Percentiles rank a stretch among this genome's conserved stretches.
Evolutionary conservation across 768 basidiomycete genomes (phyloP).

Genomic region (Crassisporium funariophilum): DNA sequence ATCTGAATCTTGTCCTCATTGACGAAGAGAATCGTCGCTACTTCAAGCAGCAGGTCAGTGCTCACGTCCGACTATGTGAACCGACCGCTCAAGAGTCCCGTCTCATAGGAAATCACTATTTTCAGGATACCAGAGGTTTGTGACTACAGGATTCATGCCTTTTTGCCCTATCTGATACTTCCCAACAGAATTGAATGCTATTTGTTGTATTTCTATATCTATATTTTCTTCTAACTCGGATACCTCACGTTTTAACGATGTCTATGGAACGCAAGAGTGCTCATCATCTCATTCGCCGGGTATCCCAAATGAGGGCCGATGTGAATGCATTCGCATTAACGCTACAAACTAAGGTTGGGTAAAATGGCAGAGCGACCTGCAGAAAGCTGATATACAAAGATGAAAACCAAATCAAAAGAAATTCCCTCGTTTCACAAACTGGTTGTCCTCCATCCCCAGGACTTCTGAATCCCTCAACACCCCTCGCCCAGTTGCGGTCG

Average conservation of each 20-base stretch:
- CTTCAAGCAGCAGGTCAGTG: constrained; percentile 88
- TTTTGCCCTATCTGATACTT: background rate
- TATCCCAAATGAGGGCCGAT: too few relatives aligned
- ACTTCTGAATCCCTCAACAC: constrained; percentile 36
- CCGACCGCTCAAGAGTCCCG: background rate
- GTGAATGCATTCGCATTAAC: too few relatives aligned
- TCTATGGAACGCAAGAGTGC: too few relatives aligned
- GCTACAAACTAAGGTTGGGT: too few relatives aligned
- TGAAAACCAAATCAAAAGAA: constrained; percentile 1
- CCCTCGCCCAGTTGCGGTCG: constrained; percentile 13
- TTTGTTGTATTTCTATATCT: constrained; percentile 19
- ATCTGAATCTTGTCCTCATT: constrained; percentile 94
- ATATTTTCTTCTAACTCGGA: constrained; percentile 10
- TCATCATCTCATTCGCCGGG: too few relatives aligned
- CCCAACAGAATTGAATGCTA: constrained; percentile 1
- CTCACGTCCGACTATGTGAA: background rate
- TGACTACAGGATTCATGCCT: background rate
- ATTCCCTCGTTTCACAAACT: constrained; percentile 8
- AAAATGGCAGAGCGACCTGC: background rate
- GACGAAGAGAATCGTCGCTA: constrained; percentile 98
- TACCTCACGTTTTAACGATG: background rate
- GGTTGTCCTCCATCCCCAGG: constrained; percentile 29
- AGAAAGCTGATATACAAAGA: constrained; percentile 2
- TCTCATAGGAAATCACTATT: constrained; percentile 75
- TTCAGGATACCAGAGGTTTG: constrained; percentile 87